These are phyloP conservation scores for Kodamaea hsintzibuensis DNA, from an alignment of 805 yeast genomes.

Conservation along the genomic window DNA sequence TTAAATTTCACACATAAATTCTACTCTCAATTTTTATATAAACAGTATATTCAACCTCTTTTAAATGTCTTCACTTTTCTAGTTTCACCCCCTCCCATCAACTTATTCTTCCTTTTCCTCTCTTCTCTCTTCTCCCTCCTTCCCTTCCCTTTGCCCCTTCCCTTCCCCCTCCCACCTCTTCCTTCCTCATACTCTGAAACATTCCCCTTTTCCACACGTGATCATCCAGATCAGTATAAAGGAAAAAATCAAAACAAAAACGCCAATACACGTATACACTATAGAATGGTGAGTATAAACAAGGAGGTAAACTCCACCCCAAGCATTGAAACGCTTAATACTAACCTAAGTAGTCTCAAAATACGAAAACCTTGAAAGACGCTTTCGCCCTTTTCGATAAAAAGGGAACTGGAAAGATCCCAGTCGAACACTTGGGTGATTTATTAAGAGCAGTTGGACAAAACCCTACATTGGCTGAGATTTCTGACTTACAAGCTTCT, in stretches of 20 bases:
- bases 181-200: no score
- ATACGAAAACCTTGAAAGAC: constrained; percentile 66
- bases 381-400: constrained; percentile 96
- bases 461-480: constrained; percentile 93
- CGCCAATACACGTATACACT: background rate
- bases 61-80: no score
- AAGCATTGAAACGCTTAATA: background rate
- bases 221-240: background rate
- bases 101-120: background rate
- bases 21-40: no score
- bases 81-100: background rate
- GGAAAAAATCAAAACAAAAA: background rate
- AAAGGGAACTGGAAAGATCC: constrained; percentile 90
- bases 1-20: no score
- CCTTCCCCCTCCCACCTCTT: background rate
- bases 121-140: background rate
- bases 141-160: background rate
- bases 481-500: constrained; percentile 47
- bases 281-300: constrained; percentile 4
- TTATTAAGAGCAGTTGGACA: constrained; percentile 96
- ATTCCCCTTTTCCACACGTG: background rate
- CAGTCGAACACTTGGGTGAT: constrained; percentile 85
- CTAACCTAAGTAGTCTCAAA: constrained; percentile 34
- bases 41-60: no score
- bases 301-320: background rate